Percentiles rank a stretch among this genome's conserved stretches.
Evolutionary conservation across 1,284 basidiomycete genomes (phyloP).

Genomic region (Amylostereum chailletii): DNA sequence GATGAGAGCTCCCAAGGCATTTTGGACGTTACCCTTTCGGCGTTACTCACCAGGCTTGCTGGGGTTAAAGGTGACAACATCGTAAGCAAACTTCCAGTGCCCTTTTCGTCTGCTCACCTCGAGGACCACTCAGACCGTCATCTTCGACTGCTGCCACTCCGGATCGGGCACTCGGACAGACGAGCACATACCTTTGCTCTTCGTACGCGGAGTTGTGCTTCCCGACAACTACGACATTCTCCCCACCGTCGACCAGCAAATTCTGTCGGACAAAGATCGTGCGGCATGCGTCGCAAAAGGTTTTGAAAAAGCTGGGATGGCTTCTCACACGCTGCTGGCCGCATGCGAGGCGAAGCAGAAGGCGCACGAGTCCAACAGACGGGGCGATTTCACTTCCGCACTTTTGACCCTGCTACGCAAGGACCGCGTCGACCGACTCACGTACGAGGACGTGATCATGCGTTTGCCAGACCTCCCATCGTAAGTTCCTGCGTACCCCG

Average conservation of each 20-base stretch:
- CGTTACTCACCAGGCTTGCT: too few relatives aligned
- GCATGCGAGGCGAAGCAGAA: constrained; percentile 23
- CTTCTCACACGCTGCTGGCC: constrained; percentile 27
- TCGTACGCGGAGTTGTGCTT: constrained; percentile 13
- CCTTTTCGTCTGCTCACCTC: neutral
- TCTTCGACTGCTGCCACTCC: constrained; percentile 31
- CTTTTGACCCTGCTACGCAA: constrained; percentile 19
- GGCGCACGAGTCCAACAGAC: constrained; percentile 19
- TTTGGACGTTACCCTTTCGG: too few relatives aligned
- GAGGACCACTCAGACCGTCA: constrained; percentile 21
- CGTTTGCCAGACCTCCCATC: constrained; percentile 19
- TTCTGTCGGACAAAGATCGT: constrained; percentile 10
- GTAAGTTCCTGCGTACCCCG: constrained; percentile 12
- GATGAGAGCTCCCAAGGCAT: too few relatives aligned
- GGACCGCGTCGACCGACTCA: constrained; percentile 16
- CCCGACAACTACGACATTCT: constrained; percentile 13
- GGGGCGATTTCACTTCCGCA: constrained; percentile 22
- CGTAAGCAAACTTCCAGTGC: constrained; percentile 14
- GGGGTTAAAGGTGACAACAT: constrained; percentile 25
- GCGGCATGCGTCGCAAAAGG: constrained; percentile 10
- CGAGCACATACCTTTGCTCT: constrained; percentile 7
- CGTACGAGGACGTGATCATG: constrained; percentile 24
- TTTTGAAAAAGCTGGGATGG: constrained; percentile 17
- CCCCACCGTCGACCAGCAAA: constrained; percentile 14
- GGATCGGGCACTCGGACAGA: constrained; percentile 17